Percentiles rank a stretch among this genome's conserved stretches.
Evolutionary conservation across 169 alveolate species (phyloP).

Genomic region (Plasmodium vinckei): DNA sequence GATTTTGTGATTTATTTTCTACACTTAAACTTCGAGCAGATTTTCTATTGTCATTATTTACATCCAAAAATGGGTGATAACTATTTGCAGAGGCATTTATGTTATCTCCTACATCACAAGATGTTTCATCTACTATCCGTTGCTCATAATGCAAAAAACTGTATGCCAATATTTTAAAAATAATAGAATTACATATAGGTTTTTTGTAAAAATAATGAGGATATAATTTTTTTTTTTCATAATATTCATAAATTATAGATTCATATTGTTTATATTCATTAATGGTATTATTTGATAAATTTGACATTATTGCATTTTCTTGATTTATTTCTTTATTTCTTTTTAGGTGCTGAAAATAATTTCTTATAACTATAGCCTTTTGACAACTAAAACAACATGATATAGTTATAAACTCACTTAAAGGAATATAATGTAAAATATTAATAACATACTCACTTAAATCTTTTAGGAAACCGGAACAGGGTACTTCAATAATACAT

Average conservation of each 20-base stretch:
- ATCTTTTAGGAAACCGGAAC: slow-evolving; percentile 43
- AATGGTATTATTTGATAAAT: not conserved
- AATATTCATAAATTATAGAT: slow-evolving; percentile 8
- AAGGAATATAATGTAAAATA: slow-evolving; percentile 39
- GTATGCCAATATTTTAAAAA: slow-evolving; percentile 56
- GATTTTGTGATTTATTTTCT: slow-evolving; percentile 15
- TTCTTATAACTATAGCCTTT: slow-evolving; percentile 30
- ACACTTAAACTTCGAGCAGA: slow-evolving; percentile 48
- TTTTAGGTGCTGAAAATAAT: slow-evolving; percentile 10
- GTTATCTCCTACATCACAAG: not conserved
- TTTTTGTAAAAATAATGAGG: slow-evolving; percentile 48
- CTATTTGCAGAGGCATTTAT: not conserved
- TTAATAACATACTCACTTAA: slow-evolving; percentile 54
- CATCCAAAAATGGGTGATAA: not conserved
- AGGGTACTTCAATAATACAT: slow-evolving; percentile 31
- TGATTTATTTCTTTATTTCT: slow-evolving; percentile 9
- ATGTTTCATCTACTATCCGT: not conserved
- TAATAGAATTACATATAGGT: slow-evolving; percentile 38
- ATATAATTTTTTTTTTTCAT: slow-evolving; percentile 35
- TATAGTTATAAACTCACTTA: slow-evolving; percentile 54
- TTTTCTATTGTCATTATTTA: not conserved
- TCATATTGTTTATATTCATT: slow-evolving; percentile 44
- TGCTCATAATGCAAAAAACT: slow-evolving; percentile 55
- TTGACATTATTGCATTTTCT: not conserved
- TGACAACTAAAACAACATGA: slow-evolving; percentile 65